These are phyloP conservation scores for Triangularia verruculosa DNA, from an alignment of 2,329 filamentous ascomycete genomes.

Conservation along the genomic window DNA sequence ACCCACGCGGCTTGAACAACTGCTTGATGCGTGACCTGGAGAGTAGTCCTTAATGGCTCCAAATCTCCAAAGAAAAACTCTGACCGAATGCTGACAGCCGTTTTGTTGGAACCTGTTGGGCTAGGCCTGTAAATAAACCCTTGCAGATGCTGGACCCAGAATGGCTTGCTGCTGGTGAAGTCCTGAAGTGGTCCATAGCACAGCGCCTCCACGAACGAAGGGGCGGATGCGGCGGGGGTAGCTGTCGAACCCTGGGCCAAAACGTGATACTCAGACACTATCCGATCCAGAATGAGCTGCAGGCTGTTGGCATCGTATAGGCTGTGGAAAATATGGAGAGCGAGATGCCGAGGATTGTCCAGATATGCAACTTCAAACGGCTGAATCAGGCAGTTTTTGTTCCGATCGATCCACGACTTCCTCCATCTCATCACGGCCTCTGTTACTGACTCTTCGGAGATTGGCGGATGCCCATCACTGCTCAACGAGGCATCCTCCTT, in stretches of 20 bases:
- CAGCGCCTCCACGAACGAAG: conserved; percentile 64
- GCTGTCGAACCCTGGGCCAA: background rate
- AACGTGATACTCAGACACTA: conserved; percentile 51
- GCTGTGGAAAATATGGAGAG: conserved; percentile 76
- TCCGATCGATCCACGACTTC: conserved; percentile 52
- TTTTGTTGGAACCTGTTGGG: background rate
- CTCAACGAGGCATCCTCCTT: background rate
- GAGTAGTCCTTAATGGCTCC: conserved; percentile 49
- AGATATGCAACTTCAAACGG: conserved; percentile 52
- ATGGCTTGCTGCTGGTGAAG: conserved; percentile 44
- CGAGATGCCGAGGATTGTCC: conserved; percentile 38
- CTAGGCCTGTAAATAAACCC: conserved; percentile 31
- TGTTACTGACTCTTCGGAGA: conserved; percentile 30
- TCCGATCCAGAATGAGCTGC: conserved; percentile 59
- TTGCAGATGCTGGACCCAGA: conserved; percentile 64
- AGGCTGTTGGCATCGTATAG: conserved; percentile 85
- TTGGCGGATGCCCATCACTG: background rate
- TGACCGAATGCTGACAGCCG: conserved; percentile 28
- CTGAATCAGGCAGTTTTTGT: conserved; percentile 45
- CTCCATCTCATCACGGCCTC: background rate
- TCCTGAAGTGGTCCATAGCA: conserved; percentile 64
- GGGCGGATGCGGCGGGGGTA: conserved; percentile 33
- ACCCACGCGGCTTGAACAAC: conserved; percentile 75
- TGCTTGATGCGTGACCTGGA: conserved; percentile 76
- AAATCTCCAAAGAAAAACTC: conserved; percentile 43